phyloP scores from a whole-genome alignment of 768 basidiomycete genomes.

The Lepiota venenata region DNA sequence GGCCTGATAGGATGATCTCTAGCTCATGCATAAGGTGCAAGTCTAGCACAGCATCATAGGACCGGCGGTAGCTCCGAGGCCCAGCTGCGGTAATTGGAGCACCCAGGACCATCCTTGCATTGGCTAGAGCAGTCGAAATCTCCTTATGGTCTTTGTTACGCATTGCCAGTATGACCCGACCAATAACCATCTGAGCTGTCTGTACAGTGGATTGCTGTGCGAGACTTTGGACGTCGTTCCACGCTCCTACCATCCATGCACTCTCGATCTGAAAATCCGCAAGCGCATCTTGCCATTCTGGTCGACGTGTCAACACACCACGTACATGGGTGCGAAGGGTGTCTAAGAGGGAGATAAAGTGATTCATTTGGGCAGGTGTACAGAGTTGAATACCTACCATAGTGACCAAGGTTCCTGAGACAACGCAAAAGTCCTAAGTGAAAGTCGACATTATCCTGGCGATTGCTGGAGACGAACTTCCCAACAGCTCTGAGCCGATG shows the following conservation, averaged over 20 bases:
- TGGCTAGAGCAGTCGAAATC: slow-evolving; percentile 49
- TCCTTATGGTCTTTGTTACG: slow-evolving; percentile 45
- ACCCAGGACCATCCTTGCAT: slow-evolving; percentile 73
- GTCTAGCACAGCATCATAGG: slow-evolving; percentile 83
- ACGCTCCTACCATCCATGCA: slow-evolving; percentile 95
- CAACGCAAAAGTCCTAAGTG: slow-evolving; percentile 91
- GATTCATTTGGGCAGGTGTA: neutral
- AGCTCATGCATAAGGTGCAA: slow-evolving; percentile 88
- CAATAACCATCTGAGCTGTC: slow-evolving; percentile 68
- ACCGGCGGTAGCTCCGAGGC: slow-evolving; percentile 74
- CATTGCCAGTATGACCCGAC: slow-evolving; percentile 78
- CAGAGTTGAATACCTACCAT: slow-evolving; percentile 57
- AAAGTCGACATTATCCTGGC: slow-evolving; percentile 83
- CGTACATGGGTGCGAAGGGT: slow-evolving; percentile 92
- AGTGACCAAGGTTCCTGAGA: slow-evolving; percentile 92
- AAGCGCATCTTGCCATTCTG: slow-evolving; percentile 76
- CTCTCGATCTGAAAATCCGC: slow-evolving; percentile 89
- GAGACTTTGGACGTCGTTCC: slow-evolving; percentile 73
- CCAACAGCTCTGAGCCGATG: slow-evolving; percentile 99
- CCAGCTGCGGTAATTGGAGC: slow-evolving; percentile 81
- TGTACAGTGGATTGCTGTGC: slow-evolving; percentile 46
- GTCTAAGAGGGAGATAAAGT: slow-evolving; percentile 45
- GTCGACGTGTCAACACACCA: slow-evolving; percentile 82
- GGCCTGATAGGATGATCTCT: slow-evolving; percentile 56
- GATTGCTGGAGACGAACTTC: slow-evolving; percentile 89